These are phyloP conservation scores for Myxozyma udenii DNA, from an alignment of 805 yeast genomes.

Conservation along the genomic window DNA sequence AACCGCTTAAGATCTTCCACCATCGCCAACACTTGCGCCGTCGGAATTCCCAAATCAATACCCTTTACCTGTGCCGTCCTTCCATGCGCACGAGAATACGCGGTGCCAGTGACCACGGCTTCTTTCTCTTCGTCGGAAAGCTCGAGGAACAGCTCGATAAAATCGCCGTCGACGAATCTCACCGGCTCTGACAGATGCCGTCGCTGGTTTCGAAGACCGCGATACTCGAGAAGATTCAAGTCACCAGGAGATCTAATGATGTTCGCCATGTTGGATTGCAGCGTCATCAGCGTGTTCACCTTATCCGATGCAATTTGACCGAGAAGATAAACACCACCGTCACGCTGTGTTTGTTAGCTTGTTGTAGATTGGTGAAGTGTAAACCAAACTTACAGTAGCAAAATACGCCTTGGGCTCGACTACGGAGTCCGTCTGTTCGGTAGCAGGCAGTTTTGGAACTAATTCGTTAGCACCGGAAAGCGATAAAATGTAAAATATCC, in stretches of 20 bases:
- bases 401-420: slow-evolving; percentile 25
- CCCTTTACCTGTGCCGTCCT: neutral
- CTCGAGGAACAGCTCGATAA: slow-evolving; percentile 26
- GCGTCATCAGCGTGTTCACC: slow-evolving; percentile 19
- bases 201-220: slow-evolving; percentile 19
- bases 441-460: neutral
- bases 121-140: slow-evolving; percentile 13
- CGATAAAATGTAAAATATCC: neutral
- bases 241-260: slow-evolving; percentile 20
- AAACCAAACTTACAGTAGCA: slow-evolving; percentile 23
- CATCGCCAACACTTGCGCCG: slow-evolving; percentile 11
- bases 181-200: slow-evolving; percentile 11
- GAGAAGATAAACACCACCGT: slow-evolving; percentile 25
- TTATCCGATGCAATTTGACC: slow-evolving; percentile 19
- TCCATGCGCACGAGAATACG: neutral
- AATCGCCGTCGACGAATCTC: slow-evolving; percentile 31
- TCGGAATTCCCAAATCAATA: slow-evolving; percentile 2
- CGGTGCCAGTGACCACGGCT: slow-evolving; percentile 11
- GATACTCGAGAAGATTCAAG: slow-evolving; percentile 9
- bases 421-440: slow-evolving; percentile 9
- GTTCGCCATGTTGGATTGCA: slow-evolving; percentile 25
- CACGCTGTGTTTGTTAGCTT: slow-evolving; percentile 16
- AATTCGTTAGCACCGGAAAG: neutral
- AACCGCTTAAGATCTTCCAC: slow-evolving; percentile 27
- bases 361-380: neutral